Evolutionary conservation across 1,139 yeast genomes (phyloP), one percentile per base, ranked within the genome.

Genomic region (Yamadazyma siamensis): DNA sequence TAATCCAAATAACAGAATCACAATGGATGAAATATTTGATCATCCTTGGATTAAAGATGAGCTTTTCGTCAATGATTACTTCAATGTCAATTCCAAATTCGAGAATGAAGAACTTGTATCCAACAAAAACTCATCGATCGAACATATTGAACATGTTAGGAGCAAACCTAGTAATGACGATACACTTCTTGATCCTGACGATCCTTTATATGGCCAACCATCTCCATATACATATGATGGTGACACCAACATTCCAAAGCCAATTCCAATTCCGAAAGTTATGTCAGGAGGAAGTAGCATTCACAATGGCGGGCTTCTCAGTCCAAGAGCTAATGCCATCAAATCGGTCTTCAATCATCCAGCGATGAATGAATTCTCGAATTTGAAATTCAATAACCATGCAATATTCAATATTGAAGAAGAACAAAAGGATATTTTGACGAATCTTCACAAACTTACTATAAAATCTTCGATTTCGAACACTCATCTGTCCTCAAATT

Each of bases 1-100:
- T 3, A 71, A 86, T 43, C 94, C 96, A 0, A 65, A 66, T 16
- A 69, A 75, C 25, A 66, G 98, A 46, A 70, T 82, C 17, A 66
- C 81, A 0, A 62, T 88, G 16, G 60, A 60, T 4, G 79, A 77
- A 39, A 77, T 91, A 28, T 81, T 86, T 65, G 54, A 60, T 9
- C 74, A 68, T 43, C 67, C 72, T 7, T 68, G 75, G 75, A 46
- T 59, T 4, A 50, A 46, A 25, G 39, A 31, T n/a, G 42, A 36
- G 16, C 27, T 27, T 13, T 38, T 39, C 13, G 19, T 38, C 6
- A 42, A 47, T 25, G 47, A 40, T 29, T 48, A 47, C 27, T 46
- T 44, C 31, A 42, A 43, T 29, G 33, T 41, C 13, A 40, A 43
- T 25, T 38, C 46, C 5, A 36, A 33, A 20, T 44, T 29, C 28